A percentile compares a stretch with the other conserved stretches of the same genome.
These are phyloP conservation scores for Nemophila menziesii DNA, from an alignment of 257 asterid genomes.

Conservation along the genomic window DNA sequence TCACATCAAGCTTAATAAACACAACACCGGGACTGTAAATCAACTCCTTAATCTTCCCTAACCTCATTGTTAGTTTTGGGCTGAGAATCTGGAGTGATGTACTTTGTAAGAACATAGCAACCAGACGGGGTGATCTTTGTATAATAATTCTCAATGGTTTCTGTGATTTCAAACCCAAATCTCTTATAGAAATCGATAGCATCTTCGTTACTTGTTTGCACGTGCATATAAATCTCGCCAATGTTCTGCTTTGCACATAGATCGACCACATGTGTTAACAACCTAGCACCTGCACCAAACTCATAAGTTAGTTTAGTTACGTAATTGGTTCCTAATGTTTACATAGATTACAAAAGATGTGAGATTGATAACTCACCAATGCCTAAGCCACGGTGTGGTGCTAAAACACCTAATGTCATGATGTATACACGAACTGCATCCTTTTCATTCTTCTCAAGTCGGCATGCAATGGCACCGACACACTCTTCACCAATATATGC, in stretches of 20 bases:
- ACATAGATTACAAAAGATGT: background rate
- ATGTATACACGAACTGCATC: constrained; percentile 71
- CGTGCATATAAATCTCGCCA: constrained; percentile 82
- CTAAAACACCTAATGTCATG: constrained; percentile 65
- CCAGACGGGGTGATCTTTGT: constrained; percentile 83
- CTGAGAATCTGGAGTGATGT: constrained; percentile 32
- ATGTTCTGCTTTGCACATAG: constrained; percentile 67
- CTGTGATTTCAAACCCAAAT: constrained; percentile 80
- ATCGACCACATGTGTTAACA: constrained; percentile 75
- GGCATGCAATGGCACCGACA: constrained; percentile 92
- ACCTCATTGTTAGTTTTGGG: constrained; percentile 28
- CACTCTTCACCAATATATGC: constrained; percentile 91
- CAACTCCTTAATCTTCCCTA: no score
- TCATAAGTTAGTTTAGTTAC: constrained; percentile 8
- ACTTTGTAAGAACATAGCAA: constrained; percentile 72
- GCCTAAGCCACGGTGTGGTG: constrained; percentile 43
- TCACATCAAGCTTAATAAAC: no score
- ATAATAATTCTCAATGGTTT: constrained; percentile 72
- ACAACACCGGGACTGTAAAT: no score
- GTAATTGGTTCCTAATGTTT: no score
- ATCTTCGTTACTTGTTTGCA: constrained; percentile 86
- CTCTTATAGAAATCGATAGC: constrained; percentile 89
- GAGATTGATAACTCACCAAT: constrained; percentile 25
- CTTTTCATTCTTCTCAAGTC: constrained; percentile 86
- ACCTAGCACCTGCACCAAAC: constrained; percentile 47